These are phyloP conservation scores for Vitis rupestris DNA, from an alignment of 164 flowering plant species.

Conservation along the genomic window DNA sequence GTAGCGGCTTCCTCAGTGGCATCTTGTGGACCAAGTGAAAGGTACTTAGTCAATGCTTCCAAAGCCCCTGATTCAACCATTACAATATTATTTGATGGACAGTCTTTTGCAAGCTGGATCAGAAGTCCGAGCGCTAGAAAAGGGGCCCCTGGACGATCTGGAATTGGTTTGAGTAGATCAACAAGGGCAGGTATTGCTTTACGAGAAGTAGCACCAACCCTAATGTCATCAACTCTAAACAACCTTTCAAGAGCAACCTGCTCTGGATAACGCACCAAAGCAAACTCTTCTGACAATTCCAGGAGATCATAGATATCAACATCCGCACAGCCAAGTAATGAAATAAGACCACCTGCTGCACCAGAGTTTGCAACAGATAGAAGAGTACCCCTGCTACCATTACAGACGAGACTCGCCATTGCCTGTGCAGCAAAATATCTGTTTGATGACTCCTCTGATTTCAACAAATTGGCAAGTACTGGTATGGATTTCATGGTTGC, in stretches of 20 bases:
- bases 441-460: conserved; percentile 79
- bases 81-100: conserved; percentile 72
- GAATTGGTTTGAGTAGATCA: conserved; percentile 96
- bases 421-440: conserved; percentile 99
- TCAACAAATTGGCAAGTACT: conserved; percentile 73
- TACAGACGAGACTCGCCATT: conserved; percentile 83
- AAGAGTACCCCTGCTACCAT: conserved; percentile 97
- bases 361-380: conserved; percentile 95
- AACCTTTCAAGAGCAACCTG: conserved; percentile 92
- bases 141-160: conserved; percentile 98
- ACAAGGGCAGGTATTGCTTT: conserved; percentile 94
- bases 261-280: conserved; percentile 78
- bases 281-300: conserved; percentile 74
- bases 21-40: conserved; percentile 96
- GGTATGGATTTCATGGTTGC: conserved; percentile 84
- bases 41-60: conserved; percentile 91
- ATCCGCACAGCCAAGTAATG: conserved; percentile 97
- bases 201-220: conserved; percentile 90
- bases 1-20: conserved; percentile 98
- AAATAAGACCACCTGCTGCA: conserved; percentile 84
- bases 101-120: conserved; percentile 87
- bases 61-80: conserved; percentile 98
- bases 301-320: conserved; percentile 74
- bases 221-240: conserved; percentile 97
- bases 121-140: conserved; percentile 81